These are phyloP conservation scores for Trichoderma sp. DNA, from an alignment of 2,329 filamentous ascomycete species.

Conservation along the genomic window DNA sequence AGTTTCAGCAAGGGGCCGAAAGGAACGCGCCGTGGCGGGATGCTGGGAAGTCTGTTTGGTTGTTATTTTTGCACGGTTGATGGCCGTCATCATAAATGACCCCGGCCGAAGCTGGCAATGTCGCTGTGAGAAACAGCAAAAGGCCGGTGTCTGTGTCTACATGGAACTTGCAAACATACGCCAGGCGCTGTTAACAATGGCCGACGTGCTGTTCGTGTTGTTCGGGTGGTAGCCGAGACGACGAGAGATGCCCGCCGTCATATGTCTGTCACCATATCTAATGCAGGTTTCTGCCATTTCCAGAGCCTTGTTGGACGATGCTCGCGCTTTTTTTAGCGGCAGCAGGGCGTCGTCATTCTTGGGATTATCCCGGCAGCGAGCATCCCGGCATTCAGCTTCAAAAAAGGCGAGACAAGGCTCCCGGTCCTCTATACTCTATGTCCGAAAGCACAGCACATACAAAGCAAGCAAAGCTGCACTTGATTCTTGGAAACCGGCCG, in stretches of 20 bases:
- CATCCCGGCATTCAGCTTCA: slow-evolving; percentile 13
- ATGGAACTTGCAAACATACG: neutral
- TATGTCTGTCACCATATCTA: slow-evolving; percentile 11
- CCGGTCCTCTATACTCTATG: neutral
- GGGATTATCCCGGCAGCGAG: slow-evolving; percentile 11
- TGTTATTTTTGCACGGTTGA: neutral
- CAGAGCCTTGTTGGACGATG: slow-evolving; percentile 5
- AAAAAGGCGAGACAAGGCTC: slow-evolving; percentile 16
- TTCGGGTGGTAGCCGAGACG: neutral
- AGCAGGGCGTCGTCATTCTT: neutral
- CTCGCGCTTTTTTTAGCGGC: slow-evolving; percentile 1
- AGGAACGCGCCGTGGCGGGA: slow-evolving; percentile 9
- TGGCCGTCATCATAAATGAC: neutral
- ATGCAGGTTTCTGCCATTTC: neutral
- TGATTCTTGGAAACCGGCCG: neutral
- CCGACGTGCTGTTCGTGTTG: neutral
- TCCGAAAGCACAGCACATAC: neutral
- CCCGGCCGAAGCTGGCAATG: neutral
- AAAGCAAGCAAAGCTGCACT: neutral
- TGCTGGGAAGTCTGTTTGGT: neutral
- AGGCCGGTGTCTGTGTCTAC: neutral
- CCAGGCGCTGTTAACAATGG: neutral
- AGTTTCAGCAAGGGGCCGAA: slow-evolving; percentile 13
- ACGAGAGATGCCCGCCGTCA: neutral
- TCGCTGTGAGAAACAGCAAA: neutral